These are phyloP conservation scores for Scedosporium dehoogii DNA, from an alignment of 2,329 filamentous ascomycete genomes.

Conservation along the genomic window DNA sequence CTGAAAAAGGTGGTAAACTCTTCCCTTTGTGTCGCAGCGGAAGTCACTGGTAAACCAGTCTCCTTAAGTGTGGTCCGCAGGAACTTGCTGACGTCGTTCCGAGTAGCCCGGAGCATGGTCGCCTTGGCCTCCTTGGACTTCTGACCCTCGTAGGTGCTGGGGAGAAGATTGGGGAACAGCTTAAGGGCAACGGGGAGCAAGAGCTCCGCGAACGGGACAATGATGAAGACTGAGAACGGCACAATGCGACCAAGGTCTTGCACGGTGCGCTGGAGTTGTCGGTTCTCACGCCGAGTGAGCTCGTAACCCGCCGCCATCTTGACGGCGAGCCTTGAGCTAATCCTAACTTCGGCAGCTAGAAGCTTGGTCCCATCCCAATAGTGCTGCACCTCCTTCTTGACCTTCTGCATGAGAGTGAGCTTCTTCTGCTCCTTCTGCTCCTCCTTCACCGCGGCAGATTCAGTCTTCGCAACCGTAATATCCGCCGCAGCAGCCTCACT, in stretches of 20 bases:
- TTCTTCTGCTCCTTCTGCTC: constrained; percentile 65
- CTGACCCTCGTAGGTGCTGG: constrained; percentile 92
- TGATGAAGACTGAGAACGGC: constrained; percentile 93
- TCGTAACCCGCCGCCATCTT: constrained; percentile 99
- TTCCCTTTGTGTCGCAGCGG: constrained; percentile 76
- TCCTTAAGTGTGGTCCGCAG: constrained; percentile 81
- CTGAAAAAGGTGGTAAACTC: constrained; percentile 97
- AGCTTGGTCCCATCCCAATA: constrained; percentile 99
- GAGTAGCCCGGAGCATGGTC: constrained; percentile 66
- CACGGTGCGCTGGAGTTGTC: constrained; percentile 86
- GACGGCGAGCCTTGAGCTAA: constrained; percentile 80
- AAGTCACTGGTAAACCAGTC: constrained; percentile 81
- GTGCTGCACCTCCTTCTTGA: constrained; percentile 87
- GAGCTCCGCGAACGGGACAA: constrained; percentile 91
- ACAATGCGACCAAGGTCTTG: constrained; percentile 88
- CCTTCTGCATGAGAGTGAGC: constrained; percentile 78
- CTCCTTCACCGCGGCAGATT: constrained; percentile 36
- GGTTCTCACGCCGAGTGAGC: constrained; percentile 82
- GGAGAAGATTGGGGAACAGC: constrained; percentile 93
- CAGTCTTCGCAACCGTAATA: constrained; percentile 23
- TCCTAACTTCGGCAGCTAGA: constrained; percentile 81
- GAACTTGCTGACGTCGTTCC: constrained; percentile 90
- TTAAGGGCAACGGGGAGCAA: constrained; percentile 85
- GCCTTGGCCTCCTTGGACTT: constrained; percentile 87
- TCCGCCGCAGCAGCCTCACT: constrained; percentile 19